These are phyloP conservation scores for Termitomyces sp. DNA, from an alignment of 768 basidiomycete species.

Conservation along the genomic window DNA sequence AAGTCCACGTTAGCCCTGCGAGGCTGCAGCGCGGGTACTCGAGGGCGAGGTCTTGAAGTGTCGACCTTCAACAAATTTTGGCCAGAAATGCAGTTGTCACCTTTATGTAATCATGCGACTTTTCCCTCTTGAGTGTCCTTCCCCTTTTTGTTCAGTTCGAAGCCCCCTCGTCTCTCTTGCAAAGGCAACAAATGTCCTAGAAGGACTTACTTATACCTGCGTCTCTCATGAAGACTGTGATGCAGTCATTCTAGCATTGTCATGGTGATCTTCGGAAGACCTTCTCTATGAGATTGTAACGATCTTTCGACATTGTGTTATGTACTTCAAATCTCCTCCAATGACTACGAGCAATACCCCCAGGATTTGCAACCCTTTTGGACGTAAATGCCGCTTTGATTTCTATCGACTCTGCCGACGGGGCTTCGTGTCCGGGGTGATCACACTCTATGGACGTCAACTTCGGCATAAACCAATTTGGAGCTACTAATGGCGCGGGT, in stretches of 20 bases:
- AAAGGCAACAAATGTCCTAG: not conserved
- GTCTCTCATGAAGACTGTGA: not conserved
- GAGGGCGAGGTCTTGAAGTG: too few relatives aligned
- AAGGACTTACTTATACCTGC: not conserved
- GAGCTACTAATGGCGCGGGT: not conserved
- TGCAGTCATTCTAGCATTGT: not conserved
- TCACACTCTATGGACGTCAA: not conserved
- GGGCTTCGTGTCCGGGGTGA: not conserved
- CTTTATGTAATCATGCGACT: not conserved
- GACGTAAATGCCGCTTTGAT: not conserved
- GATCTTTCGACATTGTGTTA: not conserved
- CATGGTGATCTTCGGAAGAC: not conserved
- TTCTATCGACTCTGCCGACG: not conserved
- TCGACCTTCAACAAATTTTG: slow-evolving; percentile 3
- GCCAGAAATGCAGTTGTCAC: not conserved
- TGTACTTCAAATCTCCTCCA: not conserved
- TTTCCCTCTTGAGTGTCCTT: too few relatives aligned
- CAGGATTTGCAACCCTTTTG: not conserved
- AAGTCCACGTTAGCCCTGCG: not conserved
- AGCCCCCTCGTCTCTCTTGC: too few relatives aligned
- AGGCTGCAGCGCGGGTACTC: not conserved
- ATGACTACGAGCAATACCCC: not conserved
- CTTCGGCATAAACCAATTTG: not conserved
- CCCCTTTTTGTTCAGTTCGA: too few relatives aligned
- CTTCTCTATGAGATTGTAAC: too few relatives aligned